phyloP scores from a whole-genome alignment of 768 basidiomycete species.

The Xerocomellus amylosporus region DNA sequence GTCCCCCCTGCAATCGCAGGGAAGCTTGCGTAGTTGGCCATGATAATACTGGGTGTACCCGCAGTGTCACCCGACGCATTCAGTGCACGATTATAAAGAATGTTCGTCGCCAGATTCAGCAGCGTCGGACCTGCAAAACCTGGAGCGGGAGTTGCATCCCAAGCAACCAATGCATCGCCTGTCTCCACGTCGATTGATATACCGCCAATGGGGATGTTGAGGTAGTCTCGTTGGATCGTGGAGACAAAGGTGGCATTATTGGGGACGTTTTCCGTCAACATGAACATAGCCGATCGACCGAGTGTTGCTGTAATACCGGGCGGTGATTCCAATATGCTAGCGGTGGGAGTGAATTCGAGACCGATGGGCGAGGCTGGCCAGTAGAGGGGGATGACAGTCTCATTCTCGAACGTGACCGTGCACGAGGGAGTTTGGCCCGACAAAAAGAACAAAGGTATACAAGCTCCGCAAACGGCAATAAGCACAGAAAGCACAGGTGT shows the following conservation, averaged over 20 bases:
- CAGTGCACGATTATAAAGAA: constrained; percentile 61
- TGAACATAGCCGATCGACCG: constrained; percentile 37
- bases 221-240: constrained; percentile 49
- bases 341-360: constrained; percentile 30
- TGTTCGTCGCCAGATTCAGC: constrained; percentile 66
- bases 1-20: constrained; percentile 56
- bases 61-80: constrained; percentile 45
- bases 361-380: constrained; percentile 48
- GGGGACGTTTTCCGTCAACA: constrained; percentile 42
- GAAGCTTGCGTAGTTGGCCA: constrained; percentile 55
- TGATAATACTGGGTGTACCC: constrained; percentile 49
- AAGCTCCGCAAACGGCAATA: constrained; percentile 59
- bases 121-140: constrained; percentile 56
- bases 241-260: constrained; percentile 61
- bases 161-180: constrained; percentile 58
- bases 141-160: constrained; percentile 63
- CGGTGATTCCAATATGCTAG: constrained; percentile 50
- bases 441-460: constrained; percentile 68
- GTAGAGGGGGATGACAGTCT: constrained; percentile 48
- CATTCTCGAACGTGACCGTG: constrained; percentile 35
- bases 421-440: constrained; percentile 51
- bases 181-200: constrained; percentile 56
- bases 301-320: constrained; percentile 49
- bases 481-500: constrained; percentile 53
- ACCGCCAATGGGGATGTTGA: constrained; percentile 62